Base-by-base conservation (phyloP, 1,139 yeast genomes). In the Maudiozyma humilis region DNA sequence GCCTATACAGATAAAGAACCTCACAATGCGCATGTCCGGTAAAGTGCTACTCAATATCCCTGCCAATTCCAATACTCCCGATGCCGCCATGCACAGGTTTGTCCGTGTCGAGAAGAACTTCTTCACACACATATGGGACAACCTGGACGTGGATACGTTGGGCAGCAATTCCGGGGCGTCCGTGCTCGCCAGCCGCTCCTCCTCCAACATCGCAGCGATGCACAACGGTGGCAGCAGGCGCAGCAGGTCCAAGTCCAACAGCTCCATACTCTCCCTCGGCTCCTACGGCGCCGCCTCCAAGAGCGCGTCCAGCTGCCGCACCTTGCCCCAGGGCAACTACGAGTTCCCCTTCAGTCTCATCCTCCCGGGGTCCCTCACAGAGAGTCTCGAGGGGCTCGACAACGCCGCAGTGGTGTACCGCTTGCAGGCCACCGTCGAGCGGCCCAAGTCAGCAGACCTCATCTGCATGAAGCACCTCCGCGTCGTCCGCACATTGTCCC, bases 261-360 rank as follows among this genome's bases (percentile, higher is more conserved):
- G 57, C 12, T 60, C 63, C 2, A 42, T 57, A 40, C 42, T 49
- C 29, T 48, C 68, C 47, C 34, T 73, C 68, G 41, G 53, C 2
- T 48, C 53, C n/a, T 23, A 35, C 27, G 27, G 27, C 6, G 6
- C n/a, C n/a, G n/a, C 38, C 4, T 14, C 36, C 17, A 20, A 20
- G 7, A 42, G 42, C 15, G 15, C 41, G 6, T 35, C 44, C 3
- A 13, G 12, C 57, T 63, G 30, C 17, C 67, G 63, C 33, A 64
- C 70, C 2, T 62, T 83, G 43, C 71, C 72, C 0, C 78, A 73
- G 50, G 98, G 98, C 0, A 87, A 86, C 61, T 88, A 91, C 61
- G 95, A 86, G 59, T 76, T 91, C 54, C 97, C 98, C 0, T 91
- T 91, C 60, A 82, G 83, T 51, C 76, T 93, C 1, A 73, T 88